A percentile compares a stretch with the other conserved stretches of the same genome.
phyloP scores from a whole-genome alignment of 768 basidiomycete species.

The Tylopilus felleus region DNA sequence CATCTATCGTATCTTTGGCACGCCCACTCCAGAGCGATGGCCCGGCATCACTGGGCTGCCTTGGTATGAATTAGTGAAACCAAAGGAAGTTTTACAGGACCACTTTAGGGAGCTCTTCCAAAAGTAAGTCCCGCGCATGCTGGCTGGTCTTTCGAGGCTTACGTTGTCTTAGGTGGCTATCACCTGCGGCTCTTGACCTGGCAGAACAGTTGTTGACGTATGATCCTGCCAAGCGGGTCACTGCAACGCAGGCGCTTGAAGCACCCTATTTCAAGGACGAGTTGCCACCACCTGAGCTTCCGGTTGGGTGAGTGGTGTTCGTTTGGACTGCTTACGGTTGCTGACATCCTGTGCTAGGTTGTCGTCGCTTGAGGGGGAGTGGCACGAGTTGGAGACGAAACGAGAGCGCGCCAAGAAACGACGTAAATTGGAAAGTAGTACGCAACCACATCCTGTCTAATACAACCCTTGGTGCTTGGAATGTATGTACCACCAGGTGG shows the following conservation, averaged over 20 bases:
- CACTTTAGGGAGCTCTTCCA: constrained; percentile 82
- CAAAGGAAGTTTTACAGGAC: constrained; percentile 68
- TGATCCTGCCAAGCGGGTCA: constrained; percentile 73
- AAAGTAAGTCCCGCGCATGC: constrained; percentile 52
- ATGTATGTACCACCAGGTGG: constrained; percentile 8
- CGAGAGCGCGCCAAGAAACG: constrained; percentile 81
- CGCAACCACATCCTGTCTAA: constrained; percentile 36
- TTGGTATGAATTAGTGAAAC: constrained; percentile 99
- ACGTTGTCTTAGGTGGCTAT: constrained; percentile 62
- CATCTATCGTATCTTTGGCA: constrained; percentile 88
- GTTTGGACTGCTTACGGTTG: not conserved
- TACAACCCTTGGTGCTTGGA: constrained; percentile 20
- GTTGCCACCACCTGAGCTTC: constrained; percentile 67
- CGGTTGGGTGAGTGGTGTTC: constrained; percentile 62
- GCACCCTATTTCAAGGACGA: constrained; percentile 84
- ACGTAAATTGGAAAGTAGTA: constrained; percentile 56
- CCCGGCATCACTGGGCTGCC: constrained; percentile 77
- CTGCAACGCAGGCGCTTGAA: constrained; percentile 76
- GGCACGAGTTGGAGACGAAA: constrained; percentile 98
- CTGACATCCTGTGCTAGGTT: constrained; percentile 45
- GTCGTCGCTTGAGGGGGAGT: constrained; percentile 83
- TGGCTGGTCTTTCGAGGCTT: not conserved
- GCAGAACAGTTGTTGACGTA: constrained; percentile 80
- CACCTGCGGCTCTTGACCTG: constrained; percentile 81
- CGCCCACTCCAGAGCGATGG: constrained; percentile 83